Evolutionary conservation across 768 basidiomycete species (phyloP).

Genomic region (Coprinellus micaceus): DNA sequence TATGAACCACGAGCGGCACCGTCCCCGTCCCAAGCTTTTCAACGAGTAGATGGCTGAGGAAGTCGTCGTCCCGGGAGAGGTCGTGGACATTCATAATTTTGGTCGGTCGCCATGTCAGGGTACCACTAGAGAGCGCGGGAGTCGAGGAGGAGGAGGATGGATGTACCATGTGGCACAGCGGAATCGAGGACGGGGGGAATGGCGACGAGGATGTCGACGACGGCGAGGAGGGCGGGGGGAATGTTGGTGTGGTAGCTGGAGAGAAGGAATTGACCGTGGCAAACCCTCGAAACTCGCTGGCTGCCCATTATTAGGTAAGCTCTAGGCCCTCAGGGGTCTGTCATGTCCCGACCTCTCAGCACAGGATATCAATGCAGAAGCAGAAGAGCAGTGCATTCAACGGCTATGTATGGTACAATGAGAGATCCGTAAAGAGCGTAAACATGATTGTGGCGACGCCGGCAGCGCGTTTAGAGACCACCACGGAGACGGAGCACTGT

Average conservation of each 20-base stretch:
- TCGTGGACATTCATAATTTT: conserved; percentile 91
- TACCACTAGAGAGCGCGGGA: conserved; percentile 18
- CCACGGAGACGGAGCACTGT: conserved; percentile 75
- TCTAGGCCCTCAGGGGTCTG: too few relatives aligned
- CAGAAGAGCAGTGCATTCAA: background rate
- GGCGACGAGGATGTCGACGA: conserved; percentile 17
- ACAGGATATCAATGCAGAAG: background rate
- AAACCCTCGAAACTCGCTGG: conserved; percentile 11
- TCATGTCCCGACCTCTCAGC: conserved; percentile 18
- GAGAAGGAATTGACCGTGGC: conserved; percentile 14
- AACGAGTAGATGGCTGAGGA: conserved; percentile 83
- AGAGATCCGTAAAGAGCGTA: background rate
- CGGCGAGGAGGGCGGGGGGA: conserved; percentile 15
- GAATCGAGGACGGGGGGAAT: conserved; percentile 9
- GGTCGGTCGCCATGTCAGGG: conserved; percentile 69
- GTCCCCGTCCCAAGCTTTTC: conserved; percentile 81
- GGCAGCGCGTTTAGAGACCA: conserved; percentile 44
- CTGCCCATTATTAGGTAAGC: too few relatives aligned
- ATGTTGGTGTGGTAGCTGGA: conserved; percentile 18
- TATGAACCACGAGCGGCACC: conserved; percentile 83
- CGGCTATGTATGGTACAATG: background rate
- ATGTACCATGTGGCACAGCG: conserved; percentile 27
- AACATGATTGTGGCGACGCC: background rate
- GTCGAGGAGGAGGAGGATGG: conserved; percentile 22
- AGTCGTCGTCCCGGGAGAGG: conserved; percentile 88